Percentiles rank a stretch among this genome's conserved stretches.
phyloP scores from a whole-genome alignment of 192 early-diverging fungal species.

The Podila verticillata region DNA sequence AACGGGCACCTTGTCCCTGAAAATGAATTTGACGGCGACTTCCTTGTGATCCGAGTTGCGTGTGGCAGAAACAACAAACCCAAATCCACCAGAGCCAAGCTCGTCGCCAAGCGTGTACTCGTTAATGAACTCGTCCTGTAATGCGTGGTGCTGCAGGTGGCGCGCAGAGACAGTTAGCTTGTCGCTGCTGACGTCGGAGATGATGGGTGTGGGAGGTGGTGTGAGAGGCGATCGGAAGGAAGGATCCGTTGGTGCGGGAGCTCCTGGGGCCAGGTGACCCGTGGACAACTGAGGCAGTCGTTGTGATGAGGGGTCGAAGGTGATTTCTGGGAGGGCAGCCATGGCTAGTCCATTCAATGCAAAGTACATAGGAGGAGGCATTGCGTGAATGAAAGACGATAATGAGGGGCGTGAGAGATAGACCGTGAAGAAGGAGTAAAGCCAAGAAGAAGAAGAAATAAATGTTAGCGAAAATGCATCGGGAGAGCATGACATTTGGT shows the following conservation, averaged over 20 bases:
- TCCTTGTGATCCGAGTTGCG: slow-evolving; percentile 60
- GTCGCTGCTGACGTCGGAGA: slow-evolving; percentile 15
- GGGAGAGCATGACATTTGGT: not conserved
- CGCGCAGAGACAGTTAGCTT: slow-evolving; percentile 54
- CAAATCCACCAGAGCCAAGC: slow-evolving; percentile 81
- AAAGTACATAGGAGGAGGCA: not conserved
- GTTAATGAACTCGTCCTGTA: slow-evolving; percentile 57
- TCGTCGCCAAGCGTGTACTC: slow-evolving; percentile 64
- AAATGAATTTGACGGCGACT: slow-evolving; percentile 77
- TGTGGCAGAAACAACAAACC: slow-evolving; percentile 75
- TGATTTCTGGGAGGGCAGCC: slow-evolving; percentile 24
- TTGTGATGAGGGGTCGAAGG: slow-evolving; percentile 23
- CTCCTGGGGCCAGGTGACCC: slow-evolving; percentile 26
- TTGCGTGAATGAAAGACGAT: too few relatives aligned
- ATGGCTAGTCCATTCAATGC: slow-evolving; percentile 7
- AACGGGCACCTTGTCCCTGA: slow-evolving; percentile 62
- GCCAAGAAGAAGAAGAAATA: not conserved
- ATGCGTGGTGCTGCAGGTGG: slow-evolving; percentile 50
- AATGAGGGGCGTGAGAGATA: not conserved
- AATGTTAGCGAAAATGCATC: slow-evolving; percentile 1
- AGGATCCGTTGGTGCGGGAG: not conserved
- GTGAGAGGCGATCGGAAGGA: slow-evolving; percentile 33
- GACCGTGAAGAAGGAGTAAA: not conserved
- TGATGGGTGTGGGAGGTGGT: slow-evolving; percentile 44
- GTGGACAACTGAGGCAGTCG: slow-evolving; percentile 30